Conservation (phyloP, 768 basidiomycete genomes). For the Macrolepiota dolichaula region DNA sequence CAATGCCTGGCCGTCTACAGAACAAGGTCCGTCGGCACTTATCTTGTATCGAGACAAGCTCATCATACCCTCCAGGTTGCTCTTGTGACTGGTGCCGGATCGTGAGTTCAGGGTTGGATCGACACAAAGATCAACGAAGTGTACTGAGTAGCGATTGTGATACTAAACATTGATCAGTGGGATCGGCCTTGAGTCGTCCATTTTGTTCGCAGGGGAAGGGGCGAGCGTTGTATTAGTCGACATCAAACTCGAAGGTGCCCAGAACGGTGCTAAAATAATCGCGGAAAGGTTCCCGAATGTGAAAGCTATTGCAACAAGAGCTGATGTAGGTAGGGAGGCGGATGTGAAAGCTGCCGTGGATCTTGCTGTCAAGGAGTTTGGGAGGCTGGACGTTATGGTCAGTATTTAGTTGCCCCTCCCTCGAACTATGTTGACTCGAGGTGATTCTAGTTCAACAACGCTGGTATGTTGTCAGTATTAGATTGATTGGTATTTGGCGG, state of each 20-base stretch:
- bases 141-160: slow-evolving; percentile 15
- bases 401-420: slow-evolving; percentile 15
- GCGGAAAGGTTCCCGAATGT: slow-evolving; percentile 63
- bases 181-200: slow-evolving; percentile 93
- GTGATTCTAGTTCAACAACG: slow-evolving; percentile 84
- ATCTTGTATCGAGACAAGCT: neutral
- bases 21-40: slow-evolving; percentile 45
- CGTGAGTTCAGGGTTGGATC: slow-evolving; percentile 47
- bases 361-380: slow-evolving; percentile 76
- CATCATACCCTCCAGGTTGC: slow-evolving; percentile 46
- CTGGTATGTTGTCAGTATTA: slow-evolving; percentile 41
- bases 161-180: slow-evolving; percentile 52
- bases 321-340: slow-evolving; percentile 86
- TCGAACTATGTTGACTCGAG: neutral
- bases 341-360: slow-evolving; percentile 85
- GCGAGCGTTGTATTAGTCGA: slow-evolving; percentile 89
- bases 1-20: slow-evolving; percentile 66
- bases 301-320: slow-evolving; percentile 65
- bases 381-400: slow-evolving; percentile 95
- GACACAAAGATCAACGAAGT: slow-evolving; percentile 9
- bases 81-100: slow-evolving; percentile 85
- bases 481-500: neutral
- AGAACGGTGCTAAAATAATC: slow-evolving; percentile 66
- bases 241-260: slow-evolving; percentile 73
- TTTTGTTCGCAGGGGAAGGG: slow-evolving; percentile 93